phyloP scores from a whole-genome alignment of 2,329 filamentous ascomycete species.

The Plectosphaerella cucumerina region DNA sequence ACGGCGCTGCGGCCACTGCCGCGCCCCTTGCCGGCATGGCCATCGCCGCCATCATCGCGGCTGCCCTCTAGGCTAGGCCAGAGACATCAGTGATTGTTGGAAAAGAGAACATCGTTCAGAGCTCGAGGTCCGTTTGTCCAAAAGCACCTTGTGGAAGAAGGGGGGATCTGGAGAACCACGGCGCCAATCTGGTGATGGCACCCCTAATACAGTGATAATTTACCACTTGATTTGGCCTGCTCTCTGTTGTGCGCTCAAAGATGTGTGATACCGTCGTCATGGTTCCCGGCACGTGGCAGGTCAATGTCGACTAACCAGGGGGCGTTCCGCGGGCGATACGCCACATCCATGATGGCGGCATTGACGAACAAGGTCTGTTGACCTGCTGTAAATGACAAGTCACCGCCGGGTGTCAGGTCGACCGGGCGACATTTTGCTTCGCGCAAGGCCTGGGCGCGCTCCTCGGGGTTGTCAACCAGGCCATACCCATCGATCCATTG shows the following conservation, averaged over 20 bases:
- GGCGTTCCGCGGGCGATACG: slow-evolving; percentile 30
- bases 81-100: too few relatives aligned
- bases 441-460: neutral
- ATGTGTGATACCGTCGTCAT: neutral
- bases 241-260: neutral
- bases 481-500: neutral
- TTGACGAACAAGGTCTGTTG: slow-evolving; percentile 52
- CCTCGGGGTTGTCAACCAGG: neutral
- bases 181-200: neutral
- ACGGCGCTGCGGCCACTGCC: slow-evolving; percentile 17
- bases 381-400: slow-evolving; percentile 22
- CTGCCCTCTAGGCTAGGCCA: slow-evolving; percentile 23
- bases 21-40: slow-evolving; percentile 18
- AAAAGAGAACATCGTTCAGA: neutral
- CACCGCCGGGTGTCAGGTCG: slow-evolving; percentile 10
- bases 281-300: neutral
- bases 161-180: neutral
- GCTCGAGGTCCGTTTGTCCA: neutral
- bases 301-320: slow-evolving; percentile 5
- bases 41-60: slow-evolving; percentile 24
- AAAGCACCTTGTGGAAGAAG: neutral
- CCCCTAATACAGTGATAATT: neutral
- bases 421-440: neutral
- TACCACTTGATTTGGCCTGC: neutral
- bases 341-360: slow-evolving; percentile 42